Base-by-base conservation (phyloP, 225 moss, liverwort and hornwort genomes). In the Bryum argenteum region DNA sequence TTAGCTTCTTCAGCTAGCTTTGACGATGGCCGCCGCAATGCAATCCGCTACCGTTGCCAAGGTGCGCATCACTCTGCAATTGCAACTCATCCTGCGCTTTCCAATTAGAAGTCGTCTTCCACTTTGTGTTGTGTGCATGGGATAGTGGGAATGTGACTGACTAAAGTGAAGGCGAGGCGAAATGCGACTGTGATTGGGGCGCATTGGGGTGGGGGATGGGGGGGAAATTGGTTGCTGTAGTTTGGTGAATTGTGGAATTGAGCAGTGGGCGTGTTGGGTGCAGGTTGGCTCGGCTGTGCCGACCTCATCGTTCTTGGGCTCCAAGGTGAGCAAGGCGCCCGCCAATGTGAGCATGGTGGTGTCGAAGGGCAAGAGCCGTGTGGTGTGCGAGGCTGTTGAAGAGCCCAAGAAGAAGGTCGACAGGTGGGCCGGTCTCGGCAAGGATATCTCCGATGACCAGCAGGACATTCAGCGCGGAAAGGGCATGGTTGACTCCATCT, bases 391-490 rank as follows among this genome's bases (percentile, higher is more conserved):
- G 67, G 89, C 89, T 20, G 95, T 88, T 23, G 92, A 88, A 41
- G 8, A 69, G 0, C 11, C 40, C 3, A 9, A 47, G 0, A 86
- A 90, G 87, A 88, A 95, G 78, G 7, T 1, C 2, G 94, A 91
- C 77, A 80, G 13, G 38, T 92, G 92, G 97, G 15, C 75, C 0
- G 88, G 86, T 2, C 85, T 94, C 40, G 94, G 86, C n/a, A 84
- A 63, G 0, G 97, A 98, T 37, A 74, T 21, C 9, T 98, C 97
- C 3, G 97, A 94, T 58, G 97, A 98, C 66, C 97, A 98, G 83
- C 97, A 94, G 54, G 94, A 98, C 22, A 98, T 92, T 15, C 68
- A 82, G 70, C 88, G 89, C 8, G 94, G 97, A 8, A 98, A 85
- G 91, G 97, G 97, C 1, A 16, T 98, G 92, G 92, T 92, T 64